Conservation (phyloP, 345 rosid species). For the Aquilaria malaccensis region DNA sequence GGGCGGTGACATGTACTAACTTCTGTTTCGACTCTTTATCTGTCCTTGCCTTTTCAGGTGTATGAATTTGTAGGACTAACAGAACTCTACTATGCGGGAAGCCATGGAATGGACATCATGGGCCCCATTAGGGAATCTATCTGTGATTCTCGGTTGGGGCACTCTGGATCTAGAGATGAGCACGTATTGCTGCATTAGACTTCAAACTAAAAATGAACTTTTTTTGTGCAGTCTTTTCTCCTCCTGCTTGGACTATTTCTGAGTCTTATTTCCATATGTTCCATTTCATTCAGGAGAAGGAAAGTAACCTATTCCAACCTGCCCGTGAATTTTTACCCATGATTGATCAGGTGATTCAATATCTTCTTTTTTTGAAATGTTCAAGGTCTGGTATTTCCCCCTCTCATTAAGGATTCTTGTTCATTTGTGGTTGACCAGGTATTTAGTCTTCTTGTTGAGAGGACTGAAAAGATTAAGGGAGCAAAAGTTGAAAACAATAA, state of each 20-base stretch:
- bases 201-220: not conserved
- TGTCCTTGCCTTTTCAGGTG: slow-evolving; percentile 34
- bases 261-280: slow-evolving; percentile 10
- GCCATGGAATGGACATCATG: slow-evolving; percentile 92
- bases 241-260: not conserved
- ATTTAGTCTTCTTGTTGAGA: slow-evolving; percentile 43
- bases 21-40: slow-evolving; percentile 1
- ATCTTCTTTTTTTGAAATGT: not conserved
- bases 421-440: slow-evolving; percentile 34
- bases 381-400: not conserved
- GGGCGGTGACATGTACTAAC: not conserved
- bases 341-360: slow-evolving; percentile 39
- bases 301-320: slow-evolving; percentile 59
- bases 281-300: slow-evolving; percentile 34
- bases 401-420: not conserved
- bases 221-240: not conserved
- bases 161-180: slow-evolving; percentile 32
- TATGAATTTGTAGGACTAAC: slow-evolving; percentile 56
- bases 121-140: slow-evolving; percentile 49
- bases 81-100: slow-evolving; percentile 85
- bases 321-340: slow-evolving; percentile 62
- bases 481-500: slow-evolving; percentile 70
- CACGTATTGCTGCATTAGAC: slow-evolving; percentile 24
- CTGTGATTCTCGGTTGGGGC: slow-evolving; percentile 26
- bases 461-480: slow-evolving; percentile 49